These are phyloP conservation scores for Lantana camara DNA, from an alignment of 257 asterid species.

Conservation along the genomic window DNA sequence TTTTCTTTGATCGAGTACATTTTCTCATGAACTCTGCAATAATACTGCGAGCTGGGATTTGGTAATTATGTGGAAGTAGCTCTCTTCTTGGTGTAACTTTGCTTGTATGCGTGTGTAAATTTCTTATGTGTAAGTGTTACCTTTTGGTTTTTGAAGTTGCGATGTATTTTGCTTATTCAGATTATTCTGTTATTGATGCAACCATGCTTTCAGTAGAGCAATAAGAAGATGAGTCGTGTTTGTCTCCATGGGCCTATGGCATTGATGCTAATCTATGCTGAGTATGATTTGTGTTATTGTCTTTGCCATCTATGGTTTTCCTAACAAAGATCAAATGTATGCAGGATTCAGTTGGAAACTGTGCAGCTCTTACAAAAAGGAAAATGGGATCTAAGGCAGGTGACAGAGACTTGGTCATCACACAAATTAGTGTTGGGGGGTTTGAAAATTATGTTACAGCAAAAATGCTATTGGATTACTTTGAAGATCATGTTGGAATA, in stretches of 20 bases:
- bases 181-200: background rate
- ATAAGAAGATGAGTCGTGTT: background rate
- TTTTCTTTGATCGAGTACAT: too few relatives aligned
- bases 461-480: constrained; percentile 53
- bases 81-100: too few relatives aligned
- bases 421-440: constrained; percentile 90
- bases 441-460: constrained; percentile 59
- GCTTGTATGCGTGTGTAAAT: too few relatives aligned
- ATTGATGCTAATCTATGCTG: background rate
- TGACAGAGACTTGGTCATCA: constrained; percentile 48
- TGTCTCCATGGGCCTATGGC: background rate
- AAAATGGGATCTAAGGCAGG: constrained; percentile 53
- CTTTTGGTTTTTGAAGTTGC: background rate
- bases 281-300: background rate
- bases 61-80: too few relatives aligned
- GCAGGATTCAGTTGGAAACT: constrained; percentile 21
- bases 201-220: background rate
- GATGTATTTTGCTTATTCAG: background rate
- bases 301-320: constrained; percentile 1
- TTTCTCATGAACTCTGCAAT: too few relatives aligned
- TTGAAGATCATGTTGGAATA: constrained; percentile 64
- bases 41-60: too few relatives aligned
- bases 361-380: background rate
- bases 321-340: background rate
- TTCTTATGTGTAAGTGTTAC: background rate